phyloP scores from a whole-genome alignment of 208 protist genomes.

The Crithidia fasciculata region DNA sequence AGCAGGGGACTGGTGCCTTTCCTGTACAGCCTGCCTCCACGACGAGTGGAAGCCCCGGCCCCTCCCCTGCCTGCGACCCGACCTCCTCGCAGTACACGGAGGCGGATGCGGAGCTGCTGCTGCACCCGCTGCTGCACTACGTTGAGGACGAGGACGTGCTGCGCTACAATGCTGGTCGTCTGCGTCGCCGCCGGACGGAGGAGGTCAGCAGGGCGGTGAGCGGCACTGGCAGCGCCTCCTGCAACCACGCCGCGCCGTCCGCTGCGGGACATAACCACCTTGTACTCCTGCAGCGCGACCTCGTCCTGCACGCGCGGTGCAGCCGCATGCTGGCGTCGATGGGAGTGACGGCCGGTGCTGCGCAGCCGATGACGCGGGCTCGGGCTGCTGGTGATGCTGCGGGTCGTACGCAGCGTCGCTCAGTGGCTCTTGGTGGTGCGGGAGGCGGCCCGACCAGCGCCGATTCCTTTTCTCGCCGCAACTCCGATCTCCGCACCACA shows the following conservation, averaged over 20 bases:
- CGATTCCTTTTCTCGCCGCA: background rate
- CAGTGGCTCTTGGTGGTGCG: background rate
- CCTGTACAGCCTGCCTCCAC: no score
- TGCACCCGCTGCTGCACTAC: conserved; percentile 32
- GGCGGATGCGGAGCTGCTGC: conserved; percentile 31
- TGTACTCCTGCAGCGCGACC: conserved; percentile 5
- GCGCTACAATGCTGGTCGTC: conserved; percentile 5
- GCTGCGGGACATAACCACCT: background rate
- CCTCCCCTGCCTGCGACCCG: background rate
- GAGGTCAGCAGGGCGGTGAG: conserved; percentile 14
- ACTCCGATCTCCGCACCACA: background rate
- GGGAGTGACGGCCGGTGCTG: background rate
- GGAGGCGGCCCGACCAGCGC: background rate
- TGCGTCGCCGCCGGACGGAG: conserved; percentile 14
- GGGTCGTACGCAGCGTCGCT: no score
- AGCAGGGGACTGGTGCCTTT: no score
- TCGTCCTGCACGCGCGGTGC: conserved; percentile 16
- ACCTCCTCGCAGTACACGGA: conserved; percentile 24
- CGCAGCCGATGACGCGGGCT: background rate
- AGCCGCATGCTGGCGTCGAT: background rate
- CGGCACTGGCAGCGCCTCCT: background rate
- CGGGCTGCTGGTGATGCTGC: no score
- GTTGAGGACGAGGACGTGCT: conserved; percentile 27
- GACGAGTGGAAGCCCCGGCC: background rate
- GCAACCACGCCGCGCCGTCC: background rate